These are phyloP conservation scores for Ogataea methanolica DNA, from an alignment of 805 yeast species.

Conservation along the genomic window DNA sequence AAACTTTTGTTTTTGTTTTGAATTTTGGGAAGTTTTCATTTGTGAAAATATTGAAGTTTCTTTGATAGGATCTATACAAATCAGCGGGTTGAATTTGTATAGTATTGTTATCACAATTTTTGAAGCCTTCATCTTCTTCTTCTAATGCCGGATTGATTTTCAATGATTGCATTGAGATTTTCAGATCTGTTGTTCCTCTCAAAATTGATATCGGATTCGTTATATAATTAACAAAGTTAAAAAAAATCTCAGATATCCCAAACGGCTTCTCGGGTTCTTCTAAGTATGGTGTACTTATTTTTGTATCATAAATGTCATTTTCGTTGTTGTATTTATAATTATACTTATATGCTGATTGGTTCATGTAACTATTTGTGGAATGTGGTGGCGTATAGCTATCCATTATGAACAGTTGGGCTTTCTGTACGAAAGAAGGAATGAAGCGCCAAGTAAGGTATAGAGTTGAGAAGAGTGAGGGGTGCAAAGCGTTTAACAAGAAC, in stretches of 20 bases:
- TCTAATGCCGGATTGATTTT: background rate
- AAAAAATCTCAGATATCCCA: background rate
- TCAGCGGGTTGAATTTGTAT: too few species aligned
- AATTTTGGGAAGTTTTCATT: background rate
- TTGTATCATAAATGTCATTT: slow-evolving; percentile 2
- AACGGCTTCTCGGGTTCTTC: background rate
- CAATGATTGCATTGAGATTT: background rate
- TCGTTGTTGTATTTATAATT: background rate
- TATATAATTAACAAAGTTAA: background rate
- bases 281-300: slow-evolving; percentile 5
- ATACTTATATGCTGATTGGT: too few species aligned
- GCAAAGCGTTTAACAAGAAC: too few species aligned
- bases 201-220: background rate
- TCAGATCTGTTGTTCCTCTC: background rate
- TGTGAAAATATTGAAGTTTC: background rate
- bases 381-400: too few species aligned
- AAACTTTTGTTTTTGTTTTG: background rate
- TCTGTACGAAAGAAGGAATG: too few species aligned
- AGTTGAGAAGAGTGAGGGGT: too few species aligned
- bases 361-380: too few species aligned
- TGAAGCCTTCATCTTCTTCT: background rate
- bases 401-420: too few species aligned
- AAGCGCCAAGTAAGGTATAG: too few species aligned
- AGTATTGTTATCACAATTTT: too few species aligned
- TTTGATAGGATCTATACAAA: too few species aligned